Base-by-base conservation (phyloP, 108 stramenopile genomes). In the Conticribra weissflogii region DNA sequence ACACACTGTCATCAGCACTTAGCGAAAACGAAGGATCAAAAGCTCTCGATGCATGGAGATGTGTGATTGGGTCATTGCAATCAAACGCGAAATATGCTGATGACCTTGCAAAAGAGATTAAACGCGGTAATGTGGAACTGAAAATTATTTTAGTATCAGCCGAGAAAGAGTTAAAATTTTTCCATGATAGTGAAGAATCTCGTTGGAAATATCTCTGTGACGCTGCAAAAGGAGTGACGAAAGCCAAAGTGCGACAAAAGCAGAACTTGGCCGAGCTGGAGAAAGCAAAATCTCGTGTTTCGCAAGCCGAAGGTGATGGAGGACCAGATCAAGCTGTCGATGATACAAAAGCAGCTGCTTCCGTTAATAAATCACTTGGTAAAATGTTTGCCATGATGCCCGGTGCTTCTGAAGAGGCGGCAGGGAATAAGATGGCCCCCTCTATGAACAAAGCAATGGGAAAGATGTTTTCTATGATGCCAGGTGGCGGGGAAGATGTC, bases 121-220 rank as follows among this genome's bases (percentile, higher is more conserved):
- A 59, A 49, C 24, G 55, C 30, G 67, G 58, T 3, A 74, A 74
- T 24, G 21, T 54, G 12, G 81, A 88, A 59, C 59, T 85, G 9
- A 76, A 87, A 44, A 68, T 62, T 15, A 65, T 85, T 47, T 18
- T 86, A 4, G 31, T 63, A 18, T 45, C 32, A 1, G 77, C 78
- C 5, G 81, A 83, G 53, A 82, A 66, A 50, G 72, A 75, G 19
- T 30, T 88, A 0, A 82, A 77, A 60, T n/a, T 47, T 9, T 69
- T 81, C n/a, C 58, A 60, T n/a, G 88, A 90, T 25, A 60, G 45
- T 14, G 86, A 89, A 45, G 90, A 91, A 27, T 41, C 36, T 51
- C 65, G 66, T 7, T 94, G 90, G 88, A 94, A 89, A 60, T 61
- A 67, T 5, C 76, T 90, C n/a, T 84, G 86, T 50, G 90, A 94